Base-by-base conservation (phyloP, 164 flowering plant species). In the Aristolochia fimbriata region DNA sequence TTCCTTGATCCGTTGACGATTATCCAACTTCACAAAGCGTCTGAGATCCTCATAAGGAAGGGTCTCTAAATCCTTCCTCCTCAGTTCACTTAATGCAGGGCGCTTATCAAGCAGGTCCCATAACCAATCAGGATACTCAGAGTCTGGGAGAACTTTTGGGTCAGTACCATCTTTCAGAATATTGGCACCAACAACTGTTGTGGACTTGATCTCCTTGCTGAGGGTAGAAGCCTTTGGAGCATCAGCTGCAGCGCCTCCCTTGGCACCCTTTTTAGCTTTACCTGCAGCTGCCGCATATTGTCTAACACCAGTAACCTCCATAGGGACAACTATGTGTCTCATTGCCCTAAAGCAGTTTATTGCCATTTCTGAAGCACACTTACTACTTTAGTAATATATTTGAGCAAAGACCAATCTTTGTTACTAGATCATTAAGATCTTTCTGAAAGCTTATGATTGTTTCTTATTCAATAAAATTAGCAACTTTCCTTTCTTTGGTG, bases 71-170 rank as follows among this genome's bases (percentile, higher is more conserved):
- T 52, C 25, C 55, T 52, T 52, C 30, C 55, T 52, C 30, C 55
- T 52, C 55, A 52, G 14, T 52, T 52, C 30, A 23, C 55, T 52
- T 16, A 52, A 52, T 6, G 55, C 55, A 52, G 55, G 55, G 23
- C 19, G 23, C 19, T 52, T 52, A 27, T 52, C 30, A 23, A 52
- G 14, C 55, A 52, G 12, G 14, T 52, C 30, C 55, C 55, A 52
- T 27, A 52, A 10, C 55, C 55, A 52, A 21, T 52, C 55, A 21
- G 55, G 55, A 52, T 52, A 52, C 25, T 52, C 55, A 22, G 55
- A 21, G 25, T 52, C 55, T 6, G 25, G 16, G 14, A 52, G 27
- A 52, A 52, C 55, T 52, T 23, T 52, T 9, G 55, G 27, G 9
- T 52, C 55, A 21, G 30, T 9, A 27, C 55, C 55, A 52, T 52